Evolutionary conservation across 805 yeast species (phyloP).

Genomic region (Wickerhamiella musiphila): DNA sequence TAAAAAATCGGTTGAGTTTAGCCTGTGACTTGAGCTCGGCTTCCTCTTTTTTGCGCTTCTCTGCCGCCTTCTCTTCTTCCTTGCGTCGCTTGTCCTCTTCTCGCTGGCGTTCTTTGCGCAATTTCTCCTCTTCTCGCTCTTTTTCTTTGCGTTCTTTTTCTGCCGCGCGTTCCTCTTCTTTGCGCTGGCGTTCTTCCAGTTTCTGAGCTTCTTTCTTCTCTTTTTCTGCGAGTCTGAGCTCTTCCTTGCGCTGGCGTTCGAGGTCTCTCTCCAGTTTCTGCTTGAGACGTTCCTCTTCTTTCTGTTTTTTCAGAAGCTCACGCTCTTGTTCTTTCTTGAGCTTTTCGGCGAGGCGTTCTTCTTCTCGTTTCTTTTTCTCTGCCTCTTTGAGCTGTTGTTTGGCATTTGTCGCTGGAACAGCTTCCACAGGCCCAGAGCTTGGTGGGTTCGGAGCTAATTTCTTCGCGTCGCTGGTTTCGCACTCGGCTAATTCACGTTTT

Average conservation of each 20-base stretch:
- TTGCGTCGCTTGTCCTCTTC: conserved; percentile 9
- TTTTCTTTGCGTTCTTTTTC: conserved; percentile 12
- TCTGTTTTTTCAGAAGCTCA: conserved; percentile 12
- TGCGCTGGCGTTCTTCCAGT: conserved; percentile 9
- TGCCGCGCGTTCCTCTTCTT: conserved; percentile 12
- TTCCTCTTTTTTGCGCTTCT: conserved; percentile 6
- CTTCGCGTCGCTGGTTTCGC: too few relatives aligned
- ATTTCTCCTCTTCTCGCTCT: conserved; percentile 10
- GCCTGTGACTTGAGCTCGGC: conserved; percentile 15
- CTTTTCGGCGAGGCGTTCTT: conserved; percentile 5
- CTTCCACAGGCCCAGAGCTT: not conserved
- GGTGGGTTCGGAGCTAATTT: not conserved
- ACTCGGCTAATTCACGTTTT: too few relatives aligned
- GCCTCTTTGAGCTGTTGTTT: too few relatives aligned
- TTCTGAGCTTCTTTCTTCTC: conserved; percentile 8
- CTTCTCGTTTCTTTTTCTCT: not conserved
- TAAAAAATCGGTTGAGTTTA: conserved; percentile 14
- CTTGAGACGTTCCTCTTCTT: conserved; percentile 14
- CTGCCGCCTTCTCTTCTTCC: conserved; percentile 13
- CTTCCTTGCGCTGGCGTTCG: conserved; percentile 9
- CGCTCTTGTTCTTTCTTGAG: conserved; percentile 13
- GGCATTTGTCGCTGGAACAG: too few relatives aligned
- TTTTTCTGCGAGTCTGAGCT: conserved; percentile 6
- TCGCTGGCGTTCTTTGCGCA: conserved; percentile 9
- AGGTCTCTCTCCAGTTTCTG: conserved; percentile 12